Percentiles rank a stretch among this genome's conserved stretches.
Conservation (phyloP, 2,329 filamentous ascomycete genomes). For the Clonostachys solani region DNA sequence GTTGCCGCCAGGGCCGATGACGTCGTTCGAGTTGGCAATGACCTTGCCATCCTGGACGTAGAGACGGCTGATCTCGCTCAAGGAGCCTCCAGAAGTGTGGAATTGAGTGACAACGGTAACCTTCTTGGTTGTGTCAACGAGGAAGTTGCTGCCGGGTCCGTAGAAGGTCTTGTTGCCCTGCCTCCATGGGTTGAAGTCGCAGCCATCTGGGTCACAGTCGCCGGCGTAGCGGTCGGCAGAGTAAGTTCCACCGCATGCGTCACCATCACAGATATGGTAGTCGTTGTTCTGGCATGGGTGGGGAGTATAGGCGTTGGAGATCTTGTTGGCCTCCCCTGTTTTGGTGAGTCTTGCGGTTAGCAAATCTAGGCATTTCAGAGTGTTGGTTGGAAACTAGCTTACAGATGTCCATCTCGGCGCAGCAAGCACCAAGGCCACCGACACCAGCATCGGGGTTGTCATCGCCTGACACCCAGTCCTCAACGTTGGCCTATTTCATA, state of each 20-base stretch:
- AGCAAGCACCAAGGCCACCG: conserved; percentile 46
- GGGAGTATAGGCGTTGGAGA: conserved; percentile 12
- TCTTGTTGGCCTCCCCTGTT: conserved; percentile 30
- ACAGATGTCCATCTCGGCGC: conserved; percentile 57
- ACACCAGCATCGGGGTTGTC: conserved; percentile 47
- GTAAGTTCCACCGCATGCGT: conserved; percentile 44
- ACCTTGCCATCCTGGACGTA: conserved; percentile 56
- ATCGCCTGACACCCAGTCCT: conserved; percentile 39
- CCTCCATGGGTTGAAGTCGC: conserved; percentile 63
- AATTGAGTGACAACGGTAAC: conserved; percentile 54
- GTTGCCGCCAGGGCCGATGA: conserved; percentile 54
- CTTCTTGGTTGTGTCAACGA: conserved; percentile 43
- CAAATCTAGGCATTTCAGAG: conserved; percentile 20
- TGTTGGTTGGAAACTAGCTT: conserved; percentile 30
- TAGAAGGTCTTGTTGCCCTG: conserved; percentile 56
- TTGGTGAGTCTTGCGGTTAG: conserved; percentile 27
- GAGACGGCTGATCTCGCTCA: conserved; percentile 46
- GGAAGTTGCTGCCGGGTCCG: conserved; percentile 41
- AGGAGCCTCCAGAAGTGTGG: conserved; percentile 14
- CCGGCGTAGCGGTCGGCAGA: conserved; percentile 47
- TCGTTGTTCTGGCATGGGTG: conserved; percentile 29
- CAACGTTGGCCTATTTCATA: conserved; percentile 28
- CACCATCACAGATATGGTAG: conserved; percentile 19
- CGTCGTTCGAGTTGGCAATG: conserved; percentile 45
- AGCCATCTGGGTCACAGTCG: conserved; percentile 60